These are phyloP conservation scores for Phytophthora macrochlamydospora DNA, from an alignment of 352 stramenopile genomes.

Conservation along the genomic window DNA sequence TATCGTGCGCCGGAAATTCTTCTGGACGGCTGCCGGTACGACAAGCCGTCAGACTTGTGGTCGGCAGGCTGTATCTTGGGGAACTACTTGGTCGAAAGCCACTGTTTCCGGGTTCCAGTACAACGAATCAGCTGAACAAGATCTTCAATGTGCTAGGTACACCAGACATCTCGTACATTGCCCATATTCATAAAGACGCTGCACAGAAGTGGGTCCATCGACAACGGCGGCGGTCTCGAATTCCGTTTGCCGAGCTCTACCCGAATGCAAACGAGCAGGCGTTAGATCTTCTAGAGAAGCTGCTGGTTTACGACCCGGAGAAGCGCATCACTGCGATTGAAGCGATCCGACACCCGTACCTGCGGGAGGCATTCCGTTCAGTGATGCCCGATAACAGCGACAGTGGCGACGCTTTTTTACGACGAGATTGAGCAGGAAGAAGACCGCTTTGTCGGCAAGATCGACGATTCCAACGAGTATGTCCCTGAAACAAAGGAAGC, in stretches of 20 bases:
- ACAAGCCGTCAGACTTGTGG: slow-evolving; percentile 81
- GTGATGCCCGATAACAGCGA: slow-evolving; percentile 23
- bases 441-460: slow-evolving; percentile 65
- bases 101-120: slow-evolving; percentile 96
- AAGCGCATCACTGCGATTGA: slow-evolving; percentile 90
- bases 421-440: slow-evolving; percentile 57
- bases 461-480: slow-evolving; percentile 76
- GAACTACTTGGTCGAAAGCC: slow-evolving; percentile 95
- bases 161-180: slow-evolving; percentile 71
- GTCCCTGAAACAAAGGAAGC: slow-evolving; percentile 61
- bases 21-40: slow-evolving; percentile 84
- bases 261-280: slow-evolving; percentile 72
- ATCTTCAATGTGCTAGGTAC: slow-evolving; percentile 94
- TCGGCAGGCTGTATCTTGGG: slow-evolving; percentile 95
- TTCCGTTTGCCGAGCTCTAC: slow-evolving; percentile 79
- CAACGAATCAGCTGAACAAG: slow-evolving; percentile 97
- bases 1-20: slow-evolving; percentile 92
- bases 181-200: slow-evolving; percentile 69
- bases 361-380: slow-evolving; percentile 72
- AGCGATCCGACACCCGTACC: slow-evolving; percentile 95
- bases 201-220: slow-evolving; percentile 76
- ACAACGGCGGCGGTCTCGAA: slow-evolving; percentile 54
- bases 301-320: slow-evolving; percentile 70
- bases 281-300: slow-evolving; percentile 74
- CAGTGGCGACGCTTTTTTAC: slow-evolving; percentile 41